These are phyloP conservation scores for Cronartium quercuum DNA, from an alignment of 1,284 basidiomycete species.

Conservation along the genomic window DNA sequence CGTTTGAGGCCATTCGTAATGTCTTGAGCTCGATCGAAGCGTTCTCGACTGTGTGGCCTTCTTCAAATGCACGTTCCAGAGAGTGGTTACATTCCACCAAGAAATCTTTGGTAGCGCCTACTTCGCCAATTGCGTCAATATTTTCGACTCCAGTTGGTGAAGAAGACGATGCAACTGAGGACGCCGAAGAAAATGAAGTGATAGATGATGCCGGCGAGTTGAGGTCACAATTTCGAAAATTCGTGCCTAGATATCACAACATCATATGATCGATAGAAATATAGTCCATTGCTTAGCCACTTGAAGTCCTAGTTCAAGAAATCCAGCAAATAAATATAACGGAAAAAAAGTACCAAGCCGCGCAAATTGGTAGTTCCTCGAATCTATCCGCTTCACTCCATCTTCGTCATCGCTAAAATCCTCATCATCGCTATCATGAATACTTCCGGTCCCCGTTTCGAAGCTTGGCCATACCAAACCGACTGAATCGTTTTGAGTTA, in stretches of 20 bases:
- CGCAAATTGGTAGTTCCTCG: constrained; percentile 43
- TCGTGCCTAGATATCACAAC: constrained; percentile 8
- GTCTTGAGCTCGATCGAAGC: constrained; percentile 88
- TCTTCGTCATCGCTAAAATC: constrained; percentile 41
- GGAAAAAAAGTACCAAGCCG: constrained; percentile 41
- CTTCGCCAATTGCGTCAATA: constrained; percentile 27
- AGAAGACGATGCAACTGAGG: constrained; percentile 43
- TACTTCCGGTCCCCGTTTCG: constrained; percentile 33
- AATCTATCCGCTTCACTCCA: constrained; percentile 44
- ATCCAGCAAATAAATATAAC: no score
- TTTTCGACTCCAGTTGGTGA: constrained; percentile 40
- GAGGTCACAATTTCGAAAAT: constrained; percentile 15
- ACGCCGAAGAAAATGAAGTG: constrained; percentile 44
- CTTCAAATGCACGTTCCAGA: constrained; percentile 79
- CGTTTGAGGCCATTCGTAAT: constrained; percentile 86
- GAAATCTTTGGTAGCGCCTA: constrained; percentile 59
- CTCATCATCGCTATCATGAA: constrained; percentile 40
- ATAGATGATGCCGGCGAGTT: constrained; percentile 1
- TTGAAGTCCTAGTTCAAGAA: constrained; percentile 12
- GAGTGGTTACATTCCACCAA: constrained; percentile 68
- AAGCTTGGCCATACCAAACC: constrained; percentile 39
- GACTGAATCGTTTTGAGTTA: constrained; percentile 44
- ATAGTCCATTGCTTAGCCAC: neutral
- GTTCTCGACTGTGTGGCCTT: constrained; percentile 82
- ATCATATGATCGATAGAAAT: neutral